Evolutionary conservation across 2,329 filamentous ascomycete genomes (phyloP).

Genomic region (Penicillium sp.): DNA sequence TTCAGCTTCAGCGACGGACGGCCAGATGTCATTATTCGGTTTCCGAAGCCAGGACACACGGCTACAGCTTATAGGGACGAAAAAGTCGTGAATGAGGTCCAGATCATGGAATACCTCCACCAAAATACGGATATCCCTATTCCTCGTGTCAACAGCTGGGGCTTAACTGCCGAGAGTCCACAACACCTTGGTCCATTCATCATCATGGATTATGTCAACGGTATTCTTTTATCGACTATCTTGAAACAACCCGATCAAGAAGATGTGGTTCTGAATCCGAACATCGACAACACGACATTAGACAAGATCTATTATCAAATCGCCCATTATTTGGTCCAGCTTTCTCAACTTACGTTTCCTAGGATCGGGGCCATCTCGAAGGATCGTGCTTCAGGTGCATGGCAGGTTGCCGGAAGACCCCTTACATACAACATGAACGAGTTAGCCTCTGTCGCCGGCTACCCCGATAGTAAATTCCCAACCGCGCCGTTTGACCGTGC

Average conservation of each 20-base stretch:
- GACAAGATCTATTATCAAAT: constrained; percentile 22
- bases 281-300: constrained; percentile 13
- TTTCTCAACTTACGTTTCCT: constrained; percentile 30
- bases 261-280: constrained; percentile 15
- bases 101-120: constrained; percentile 19
- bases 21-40: constrained; percentile 19
- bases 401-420: constrained; percentile 31
- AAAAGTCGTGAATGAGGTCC: constrained; percentile 17
- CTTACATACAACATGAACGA: constrained; percentile 44
- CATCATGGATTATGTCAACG: constrained; percentile 22
- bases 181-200: constrained; percentile 20
- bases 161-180: constrained; percentile 14
- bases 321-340: constrained; percentile 23
- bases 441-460: constrained; percentile 29
- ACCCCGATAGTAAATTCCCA: constrained; percentile 26
- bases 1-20: constrained; percentile 18
- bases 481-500: constrained; percentile 27
- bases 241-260: constrained; percentile 16
- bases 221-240: constrained; percentile 14
- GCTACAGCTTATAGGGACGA: constrained; percentile 16
- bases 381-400: constrained; percentile 20
- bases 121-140: constrained; percentile 19
- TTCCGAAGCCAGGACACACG: constrained; percentile 18
- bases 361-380: constrained; percentile 36
- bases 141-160: constrained; percentile 18